A percentile compares a stretch with the other conserved stretches of the same genome.
These are phyloP conservation scores for Cladosporium sp. DNA, from an alignment of 2,329 filamentous ascomycete genomes.

Conservation along the genomic window DNA sequence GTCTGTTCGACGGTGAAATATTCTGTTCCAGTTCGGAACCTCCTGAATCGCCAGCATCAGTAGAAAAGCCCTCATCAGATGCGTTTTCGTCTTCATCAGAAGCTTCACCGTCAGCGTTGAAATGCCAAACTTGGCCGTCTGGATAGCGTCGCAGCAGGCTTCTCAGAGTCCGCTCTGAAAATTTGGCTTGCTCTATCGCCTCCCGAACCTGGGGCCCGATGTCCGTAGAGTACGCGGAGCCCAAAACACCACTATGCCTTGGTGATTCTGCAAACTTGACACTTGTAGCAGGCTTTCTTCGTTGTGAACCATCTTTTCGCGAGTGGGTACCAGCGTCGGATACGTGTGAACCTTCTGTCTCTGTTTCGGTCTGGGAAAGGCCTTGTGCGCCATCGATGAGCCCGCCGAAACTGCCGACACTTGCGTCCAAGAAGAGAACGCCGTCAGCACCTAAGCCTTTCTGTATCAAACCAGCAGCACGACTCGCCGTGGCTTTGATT, in stretches of 20 bases:
- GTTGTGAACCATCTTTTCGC: too few species aligned
- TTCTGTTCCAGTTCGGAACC: neutral
- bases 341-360: neutral
- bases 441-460: constrained; percentile 48
- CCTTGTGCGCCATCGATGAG: neutral
- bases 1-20: neutral
- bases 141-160: constrained; percentile 21
- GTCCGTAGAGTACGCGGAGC: neutral
- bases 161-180: constrained; percentile 19
- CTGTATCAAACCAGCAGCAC: constrained; percentile 46
- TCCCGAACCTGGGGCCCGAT: neutral
- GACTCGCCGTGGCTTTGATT: constrained; percentile 37
- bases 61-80: neutral
- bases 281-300: neutral
- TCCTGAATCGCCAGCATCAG: neutral
- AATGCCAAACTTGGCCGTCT: constrained; percentile 24
- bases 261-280: neutral
- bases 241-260: neutral
- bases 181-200: constrained; percentile 2
- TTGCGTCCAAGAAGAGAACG: constrained; percentile 41
- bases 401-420: constrained; percentile 26
- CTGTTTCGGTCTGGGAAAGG: neutral
- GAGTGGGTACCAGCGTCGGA: too few species aligned
- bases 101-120: constrained; percentile 16
- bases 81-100: neutral